A percentile compares a stretch with the other conserved stretches of the same genome.
phyloP scores from a whole-genome alignment of 2,329 filamentous ascomycete species.

The Corinectria fuckeliana region DNA sequence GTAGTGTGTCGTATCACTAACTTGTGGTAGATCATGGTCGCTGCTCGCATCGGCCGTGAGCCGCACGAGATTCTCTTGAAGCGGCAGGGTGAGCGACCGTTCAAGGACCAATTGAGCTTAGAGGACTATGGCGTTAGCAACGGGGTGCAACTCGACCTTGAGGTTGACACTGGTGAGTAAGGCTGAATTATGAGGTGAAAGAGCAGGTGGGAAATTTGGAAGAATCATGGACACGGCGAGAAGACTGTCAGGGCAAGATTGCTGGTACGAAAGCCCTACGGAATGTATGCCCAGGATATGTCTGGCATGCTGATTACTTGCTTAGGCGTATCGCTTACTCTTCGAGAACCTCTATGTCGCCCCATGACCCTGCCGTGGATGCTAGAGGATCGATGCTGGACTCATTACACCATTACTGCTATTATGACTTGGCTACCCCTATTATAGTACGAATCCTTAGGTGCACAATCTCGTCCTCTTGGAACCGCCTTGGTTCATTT shows the following conservation, averaged over 20 bases:
- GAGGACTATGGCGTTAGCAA: slow-evolving; percentile 95
- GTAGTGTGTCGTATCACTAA: too few relatives aligned
- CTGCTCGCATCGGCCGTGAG: slow-evolving; percentile 84
- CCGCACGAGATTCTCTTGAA: slow-evolving; percentile 92
- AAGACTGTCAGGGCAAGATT: background rate
- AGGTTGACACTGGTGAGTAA: slow-evolving; percentile 68
- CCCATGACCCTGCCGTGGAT: background rate
- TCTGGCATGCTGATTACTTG: background rate
- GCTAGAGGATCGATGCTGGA: background rate
- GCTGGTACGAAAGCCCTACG: background rate
- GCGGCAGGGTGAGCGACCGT: slow-evolving; percentile 89
- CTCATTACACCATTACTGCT: too few relatives aligned
- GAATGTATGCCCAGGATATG: background rate
- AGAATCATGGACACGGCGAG: background rate
- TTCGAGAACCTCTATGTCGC: background rate
- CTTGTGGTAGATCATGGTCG: slow-evolving; percentile 88
- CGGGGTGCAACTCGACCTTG: slow-evolving; percentile 74
- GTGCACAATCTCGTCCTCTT: background rate
- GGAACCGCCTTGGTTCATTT: background rate
- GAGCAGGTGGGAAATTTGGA: background rate
- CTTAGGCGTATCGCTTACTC: background rate
- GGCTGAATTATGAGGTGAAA: background rate
- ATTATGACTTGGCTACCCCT: background rate
- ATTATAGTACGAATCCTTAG: background rate
- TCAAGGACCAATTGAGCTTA: slow-evolving; percentile 87